Conservation (phyloP, 225 moss, liverwort and hornwort genomes). For the Sphagnum tenellum region DNA sequence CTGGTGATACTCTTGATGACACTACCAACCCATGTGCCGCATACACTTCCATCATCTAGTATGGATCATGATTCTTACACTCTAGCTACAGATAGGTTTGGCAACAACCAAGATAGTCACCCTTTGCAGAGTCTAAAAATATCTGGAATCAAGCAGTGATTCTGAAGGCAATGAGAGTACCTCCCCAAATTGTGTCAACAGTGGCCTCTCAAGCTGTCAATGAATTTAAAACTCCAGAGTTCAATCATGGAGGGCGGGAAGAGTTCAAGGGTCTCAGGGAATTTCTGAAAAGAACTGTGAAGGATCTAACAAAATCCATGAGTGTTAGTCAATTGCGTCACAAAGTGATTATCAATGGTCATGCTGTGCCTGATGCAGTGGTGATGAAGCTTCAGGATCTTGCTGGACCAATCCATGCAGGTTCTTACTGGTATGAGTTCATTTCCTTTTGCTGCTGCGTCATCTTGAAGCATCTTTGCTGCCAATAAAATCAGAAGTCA, state of each 20-base stretch:
- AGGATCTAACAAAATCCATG: conserved; percentile 42
- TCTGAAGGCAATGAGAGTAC: conserved; percentile 59
- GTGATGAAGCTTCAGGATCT: conserved; percentile 65
- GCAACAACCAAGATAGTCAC: conserved; percentile 24
- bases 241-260: too few relatives aligned
- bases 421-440: conserved; percentile 70
- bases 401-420: conserved; percentile 82
- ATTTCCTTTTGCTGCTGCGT: background rate
- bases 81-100: conserved; percentile 14
- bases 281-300: conserved; percentile 56
- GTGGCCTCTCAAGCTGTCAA: too few relatives aligned
- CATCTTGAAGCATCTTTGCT: too few relatives aligned
- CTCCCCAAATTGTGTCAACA: background rate
- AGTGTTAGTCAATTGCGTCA: conserved; percentile 39
- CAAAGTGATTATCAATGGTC: conserved; percentile 70
- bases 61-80: conserved; percentile 34
- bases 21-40: conserved; percentile 25
- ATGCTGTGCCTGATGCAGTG: conserved; percentile 54
- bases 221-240: too few relatives aligned
- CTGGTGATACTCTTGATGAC: conserved; percentile 5
- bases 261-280: conserved; percentile 42
- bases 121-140: conserved; percentile 22
- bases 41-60: conserved; percentile 25
- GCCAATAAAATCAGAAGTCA: too few relatives aligned
- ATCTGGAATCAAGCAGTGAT: conserved; percentile 65